Evolutionary conservation across 2,329 filamentous ascomycete genomes (phyloP).

Genomic region (Cladosporium phlei): DNA sequence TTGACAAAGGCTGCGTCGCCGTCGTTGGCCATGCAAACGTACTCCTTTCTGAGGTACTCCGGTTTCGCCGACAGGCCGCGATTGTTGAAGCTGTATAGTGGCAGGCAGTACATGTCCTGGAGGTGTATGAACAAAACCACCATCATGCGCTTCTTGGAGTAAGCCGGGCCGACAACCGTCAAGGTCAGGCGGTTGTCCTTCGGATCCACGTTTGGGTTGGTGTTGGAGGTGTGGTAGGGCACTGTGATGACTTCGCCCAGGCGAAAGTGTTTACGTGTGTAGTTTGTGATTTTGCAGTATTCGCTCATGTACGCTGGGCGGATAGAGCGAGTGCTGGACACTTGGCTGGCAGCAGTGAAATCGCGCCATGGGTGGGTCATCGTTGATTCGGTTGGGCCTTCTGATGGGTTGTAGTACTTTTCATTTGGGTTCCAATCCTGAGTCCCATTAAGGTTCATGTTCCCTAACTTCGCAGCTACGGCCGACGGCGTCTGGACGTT

Average conservation of each 20-base stretch:
- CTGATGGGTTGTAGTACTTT: constrained; percentile 12
- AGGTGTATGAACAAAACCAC: constrained; percentile 17
- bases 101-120: constrained; percentile 17
- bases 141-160: constrained; percentile 20
- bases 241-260: constrained; percentile 18
- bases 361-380: constrained; percentile 2
- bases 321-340: not conserved
- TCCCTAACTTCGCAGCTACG: not conserved
- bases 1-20: constrained; percentile 8
- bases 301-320: not conserved
- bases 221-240: constrained; percentile 18
- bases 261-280: constrained; percentile 13
- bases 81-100: constrained; percentile 14
- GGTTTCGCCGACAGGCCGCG: constrained; percentile 8
- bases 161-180: constrained; percentile 14
- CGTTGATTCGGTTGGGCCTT: constrained; percentile 9
- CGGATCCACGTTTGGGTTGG: constrained; percentile 14
- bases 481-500: not conserved
- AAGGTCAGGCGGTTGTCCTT: not conserved
- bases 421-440: not conserved
- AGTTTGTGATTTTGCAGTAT: constrained; percentile 10
- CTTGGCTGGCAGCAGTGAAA: not conserved
- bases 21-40: constrained; percentile 13
- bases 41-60: constrained; percentile 11
- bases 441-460: not conserved